These are phyloP conservation scores for Globisporangium nagaii DNA, from an alignment of 352 stramenopile species.

Conservation along the genomic window DNA sequence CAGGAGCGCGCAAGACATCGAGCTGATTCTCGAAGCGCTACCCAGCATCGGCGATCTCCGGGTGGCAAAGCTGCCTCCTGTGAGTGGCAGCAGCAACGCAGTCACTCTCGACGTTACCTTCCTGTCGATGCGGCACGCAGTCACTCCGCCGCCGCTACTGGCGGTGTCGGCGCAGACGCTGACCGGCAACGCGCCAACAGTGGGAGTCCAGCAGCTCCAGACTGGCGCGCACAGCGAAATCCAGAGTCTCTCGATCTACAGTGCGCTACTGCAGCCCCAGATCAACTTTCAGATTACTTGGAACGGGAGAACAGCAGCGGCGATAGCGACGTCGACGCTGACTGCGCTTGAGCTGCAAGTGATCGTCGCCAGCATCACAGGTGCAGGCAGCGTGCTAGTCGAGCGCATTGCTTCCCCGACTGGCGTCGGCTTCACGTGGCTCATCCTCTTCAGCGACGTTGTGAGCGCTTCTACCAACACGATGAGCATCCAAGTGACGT, in stretches of 20 bases:
- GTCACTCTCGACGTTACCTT: conserved; percentile 37
- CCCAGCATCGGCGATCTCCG: neutral
- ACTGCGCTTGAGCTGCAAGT: conserved; percentile 24
- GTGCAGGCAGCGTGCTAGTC: conserved; percentile 23
- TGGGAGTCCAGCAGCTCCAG: conserved; percentile 12
- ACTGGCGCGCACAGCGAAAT: conserved; percentile 24
- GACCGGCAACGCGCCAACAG: conserved; percentile 10
- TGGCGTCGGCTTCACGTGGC: conserved; percentile 40
- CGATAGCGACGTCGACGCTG: conserved; percentile 20
- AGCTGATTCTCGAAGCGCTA: neutral
- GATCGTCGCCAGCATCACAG: conserved; percentile 25
- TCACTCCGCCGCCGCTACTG: conserved; percentile 15
- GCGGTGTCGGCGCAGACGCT: conserved; percentile 11
- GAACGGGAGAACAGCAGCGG: conserved; percentile 22
- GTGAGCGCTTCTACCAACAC: conserved; percentile 2
- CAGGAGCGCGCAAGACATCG: neutral
- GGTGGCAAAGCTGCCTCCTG: neutral
- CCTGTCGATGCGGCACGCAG: conserved; percentile 15
- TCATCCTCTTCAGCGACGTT: conserved; percentile 27
- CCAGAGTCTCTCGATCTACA: conserved; percentile 36
- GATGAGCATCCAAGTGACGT: conserved; percentile 8
- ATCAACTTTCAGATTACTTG: conserved; percentile 31
- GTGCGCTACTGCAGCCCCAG: conserved; percentile 9
- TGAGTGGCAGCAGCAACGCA: conserved; percentile 17
- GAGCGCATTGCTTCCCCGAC: conserved; percentile 24